phyloP scores from a whole-genome alignment of 495 filamentous ascomycete genomes.

The Podospora tetraspora region DNA sequence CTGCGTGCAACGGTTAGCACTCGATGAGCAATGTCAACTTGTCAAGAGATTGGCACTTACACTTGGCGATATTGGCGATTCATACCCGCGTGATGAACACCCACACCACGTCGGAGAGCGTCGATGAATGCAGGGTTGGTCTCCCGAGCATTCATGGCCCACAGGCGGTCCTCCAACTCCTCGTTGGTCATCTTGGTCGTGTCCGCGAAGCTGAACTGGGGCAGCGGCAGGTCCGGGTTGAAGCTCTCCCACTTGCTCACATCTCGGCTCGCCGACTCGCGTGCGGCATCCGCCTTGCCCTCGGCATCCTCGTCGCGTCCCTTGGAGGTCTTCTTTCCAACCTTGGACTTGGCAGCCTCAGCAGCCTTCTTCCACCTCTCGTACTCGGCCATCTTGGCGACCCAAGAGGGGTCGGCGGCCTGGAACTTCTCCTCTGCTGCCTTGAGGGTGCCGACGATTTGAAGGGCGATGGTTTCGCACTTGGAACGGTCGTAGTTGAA shows the following conservation, averaged over 20 bases:
- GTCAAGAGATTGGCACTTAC: not conserved
- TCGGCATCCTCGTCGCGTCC: constrained; percentile 29
- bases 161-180: constrained; percentile 49
- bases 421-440: constrained; percentile 54
- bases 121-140: constrained; percentile 46
- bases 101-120: constrained; percentile 59
- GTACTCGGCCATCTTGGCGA: constrained; percentile 46
- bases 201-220: constrained; percentile 62
- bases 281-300: constrained; percentile 35
- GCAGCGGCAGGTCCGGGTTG: constrained; percentile 56
- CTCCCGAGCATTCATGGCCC: constrained; percentile 39
- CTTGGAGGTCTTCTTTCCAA: constrained; percentile 31
- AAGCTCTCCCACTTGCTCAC: constrained; percentile 54
- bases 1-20: constrained; percentile 28
- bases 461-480: constrained; percentile 54
- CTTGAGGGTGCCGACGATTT: constrained; percentile 46
- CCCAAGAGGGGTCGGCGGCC: constrained; percentile 52
- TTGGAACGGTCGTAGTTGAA: constrained; percentile 67
- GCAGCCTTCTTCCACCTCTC: constrained; percentile 45
- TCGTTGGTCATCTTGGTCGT: constrained; percentile 43
- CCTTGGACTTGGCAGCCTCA: constrained; percentile 32
- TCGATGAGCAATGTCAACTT: no score
- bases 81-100: constrained; percentile 73
- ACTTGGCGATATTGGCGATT: constrained; percentile 68
- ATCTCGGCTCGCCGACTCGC: constrained; percentile 37